These are phyloP conservation scores for Alternaria atra DNA, from an alignment of 2,329 filamentous ascomycete genomes.

Conservation along the genomic window DNA sequence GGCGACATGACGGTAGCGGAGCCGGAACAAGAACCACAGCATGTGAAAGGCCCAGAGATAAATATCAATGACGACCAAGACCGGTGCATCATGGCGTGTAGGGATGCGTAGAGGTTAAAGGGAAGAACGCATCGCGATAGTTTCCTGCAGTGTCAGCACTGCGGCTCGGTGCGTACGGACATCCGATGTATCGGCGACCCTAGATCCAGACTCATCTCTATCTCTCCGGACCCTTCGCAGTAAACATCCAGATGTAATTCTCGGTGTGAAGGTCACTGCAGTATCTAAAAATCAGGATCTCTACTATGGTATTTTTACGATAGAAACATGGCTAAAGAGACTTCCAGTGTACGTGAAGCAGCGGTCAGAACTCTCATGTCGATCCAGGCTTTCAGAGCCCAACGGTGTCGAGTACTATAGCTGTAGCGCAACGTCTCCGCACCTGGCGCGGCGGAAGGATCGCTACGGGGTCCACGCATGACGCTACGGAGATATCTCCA, in stretches of 20 bases:
- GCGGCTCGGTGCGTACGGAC: background rate
- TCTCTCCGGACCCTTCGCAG: background rate
- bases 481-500: slow-evolving; percentile 10
- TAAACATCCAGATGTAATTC: background rate
- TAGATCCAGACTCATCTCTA: background rate
- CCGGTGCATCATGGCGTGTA: background rate
- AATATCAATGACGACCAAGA: background rate
- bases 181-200: background rate
- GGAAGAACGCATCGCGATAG: background rate
- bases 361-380: slow-evolving; percentile 3
- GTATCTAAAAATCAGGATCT: background rate
- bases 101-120: background rate
- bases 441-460: background rate
- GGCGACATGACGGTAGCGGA: background rate
- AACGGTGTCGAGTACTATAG: background rate
- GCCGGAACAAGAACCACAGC: background rate
- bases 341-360: background rate
- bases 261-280: background rate
- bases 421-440: background rate
- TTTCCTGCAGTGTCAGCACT: background rate
- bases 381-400: background rate
- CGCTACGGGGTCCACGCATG: background rate
- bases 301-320: background rate
- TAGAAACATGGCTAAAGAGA: background rate
- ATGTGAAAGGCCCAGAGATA: background rate